These are phyloP conservation scores for Penicillium hordei DNA, from an alignment of 2,329 filamentous ascomycete genomes.

Conservation along the genomic window DNA sequence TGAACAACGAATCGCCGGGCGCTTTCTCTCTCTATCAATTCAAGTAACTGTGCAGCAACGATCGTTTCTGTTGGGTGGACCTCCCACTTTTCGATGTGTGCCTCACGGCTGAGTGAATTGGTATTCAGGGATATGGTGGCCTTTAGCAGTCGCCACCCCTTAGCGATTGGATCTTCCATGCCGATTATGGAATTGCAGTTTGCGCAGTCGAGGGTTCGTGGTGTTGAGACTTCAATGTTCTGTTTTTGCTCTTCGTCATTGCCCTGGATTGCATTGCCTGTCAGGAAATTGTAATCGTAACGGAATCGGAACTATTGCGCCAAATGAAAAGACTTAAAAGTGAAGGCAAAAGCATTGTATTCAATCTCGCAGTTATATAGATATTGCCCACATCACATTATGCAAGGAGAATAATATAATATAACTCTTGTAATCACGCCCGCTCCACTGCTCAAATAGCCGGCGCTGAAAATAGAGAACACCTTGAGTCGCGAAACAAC, in stretches of 20 bases:
- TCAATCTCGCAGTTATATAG: conserved; percentile 3
- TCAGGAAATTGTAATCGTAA: conserved; percentile 13
- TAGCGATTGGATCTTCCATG: conserved; percentile 42
- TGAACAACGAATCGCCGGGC: conserved; percentile 57
- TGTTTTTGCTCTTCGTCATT: conserved; percentile 35
- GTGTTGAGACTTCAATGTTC: conserved; percentile 31
- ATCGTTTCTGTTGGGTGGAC: conserved; percentile 38
- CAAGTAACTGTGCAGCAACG: conserved; percentile 57
- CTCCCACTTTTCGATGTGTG: conserved; percentile 36
- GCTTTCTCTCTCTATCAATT: conserved; percentile 56
- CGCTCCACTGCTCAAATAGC: conserved; percentile 26
- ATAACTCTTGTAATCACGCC: conserved; percentile 41
- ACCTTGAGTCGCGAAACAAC: conserved; percentile 1
- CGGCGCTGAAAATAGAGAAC: conserved; percentile 18
- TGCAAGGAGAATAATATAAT: conserved; percentile 20
- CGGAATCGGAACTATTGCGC: not conserved
- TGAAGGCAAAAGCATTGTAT: conserved; percentile 10
- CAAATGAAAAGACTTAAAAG: not conserved
- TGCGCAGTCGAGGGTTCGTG: conserved; percentile 30
- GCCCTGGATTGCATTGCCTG: conserved; percentile 15
- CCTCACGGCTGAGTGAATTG: conserved; percentile 16
- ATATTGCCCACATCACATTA: not conserved
- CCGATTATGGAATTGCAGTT: conserved; percentile 35
- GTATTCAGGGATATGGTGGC: conserved; percentile 40
- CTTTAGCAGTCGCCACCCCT: conserved; percentile 54